Evolutionary conservation across 495 filamentous ascomycete species (phyloP).

Genomic region (Penicillium odoratum): DNA sequence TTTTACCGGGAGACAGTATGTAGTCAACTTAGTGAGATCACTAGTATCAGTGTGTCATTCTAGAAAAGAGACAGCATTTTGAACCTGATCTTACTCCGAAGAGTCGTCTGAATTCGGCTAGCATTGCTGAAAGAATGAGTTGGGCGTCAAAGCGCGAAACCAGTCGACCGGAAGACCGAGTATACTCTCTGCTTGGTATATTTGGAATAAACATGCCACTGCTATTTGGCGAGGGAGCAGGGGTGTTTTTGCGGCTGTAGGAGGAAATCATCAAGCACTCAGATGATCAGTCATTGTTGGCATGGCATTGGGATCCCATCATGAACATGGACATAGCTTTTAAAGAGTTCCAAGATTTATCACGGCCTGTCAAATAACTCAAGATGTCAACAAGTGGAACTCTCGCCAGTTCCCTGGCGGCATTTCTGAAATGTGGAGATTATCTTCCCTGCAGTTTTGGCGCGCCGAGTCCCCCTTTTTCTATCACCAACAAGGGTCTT

Average conservation of each 20-base stretch:
- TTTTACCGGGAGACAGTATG: background rate
- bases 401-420: too few species aligned
- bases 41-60: background rate
- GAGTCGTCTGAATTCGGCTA: background rate
- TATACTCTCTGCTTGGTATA: slow-evolving; percentile 45
- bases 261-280: slow-evolving; percentile 27
- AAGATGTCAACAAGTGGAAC: too few species aligned
- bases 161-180: slow-evolving; percentile 34
- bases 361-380: too few species aligned
- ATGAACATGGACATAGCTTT: too few species aligned
- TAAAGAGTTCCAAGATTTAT: too few species aligned
- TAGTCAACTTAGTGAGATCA: background rate
- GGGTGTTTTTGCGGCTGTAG: slow-evolving; percentile 36
- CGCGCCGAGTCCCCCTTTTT: too few species aligned
- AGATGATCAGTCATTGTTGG: slow-evolving; percentile 11
- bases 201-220: slow-evolving; percentile 47
- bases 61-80: background rate
- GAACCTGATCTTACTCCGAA: background rate
- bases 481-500: too few species aligned
- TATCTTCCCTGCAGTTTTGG: too few species aligned
- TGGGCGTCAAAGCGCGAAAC: background rate
- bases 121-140: background rate
- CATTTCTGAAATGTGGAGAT: too few species aligned
- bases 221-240: slow-evolving; percentile 43
- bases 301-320: background rate